Conservation (phyloP, 352 stramenopile genomes). For the Blastocystis sp. region DNA sequence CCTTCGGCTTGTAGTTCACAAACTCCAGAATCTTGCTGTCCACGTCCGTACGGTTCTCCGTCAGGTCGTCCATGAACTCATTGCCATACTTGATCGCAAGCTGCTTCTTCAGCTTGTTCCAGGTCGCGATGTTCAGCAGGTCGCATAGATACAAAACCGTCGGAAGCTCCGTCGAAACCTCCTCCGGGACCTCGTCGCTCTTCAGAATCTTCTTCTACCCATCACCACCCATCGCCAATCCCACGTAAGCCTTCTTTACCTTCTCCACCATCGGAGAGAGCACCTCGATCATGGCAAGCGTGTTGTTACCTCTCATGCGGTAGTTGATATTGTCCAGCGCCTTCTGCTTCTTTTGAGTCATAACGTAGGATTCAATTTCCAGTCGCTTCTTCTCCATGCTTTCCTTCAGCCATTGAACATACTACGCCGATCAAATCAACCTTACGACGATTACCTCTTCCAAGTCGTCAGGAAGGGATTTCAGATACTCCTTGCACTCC, state of each 20-base stretch:
- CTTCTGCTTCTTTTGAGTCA: constrained; percentile 55
- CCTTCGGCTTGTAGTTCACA: constrained; percentile 38
- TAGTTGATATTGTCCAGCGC: constrained; percentile 49
- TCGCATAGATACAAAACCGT: constrained; percentile 40
- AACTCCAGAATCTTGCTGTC: constrained; percentile 45
- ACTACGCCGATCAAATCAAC: not conserved
- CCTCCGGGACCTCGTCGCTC: constrained; percentile 12
- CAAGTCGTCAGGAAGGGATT: constrained; percentile 40
- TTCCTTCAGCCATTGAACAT: constrained; percentile 16
- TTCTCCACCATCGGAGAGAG: constrained; percentile 49
- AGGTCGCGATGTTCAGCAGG: constrained; percentile 30
- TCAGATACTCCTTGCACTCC: constrained; percentile 39
- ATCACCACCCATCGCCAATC: not conserved
- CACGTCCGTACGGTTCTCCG: constrained; percentile 25
- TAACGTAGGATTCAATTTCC: constrained; percentile 41
- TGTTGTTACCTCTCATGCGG: constrained; percentile 54
- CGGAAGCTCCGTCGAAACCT: constrained; percentile 24
- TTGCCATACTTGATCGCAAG: constrained; percentile 36
- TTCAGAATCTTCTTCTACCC: constrained; percentile 45
- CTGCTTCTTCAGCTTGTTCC: constrained; percentile 56
- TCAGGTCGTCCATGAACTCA: constrained; percentile 24
- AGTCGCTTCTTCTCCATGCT: constrained; percentile 45
- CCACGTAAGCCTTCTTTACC: constrained; percentile 40
- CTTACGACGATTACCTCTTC: not conserved
- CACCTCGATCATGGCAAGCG: constrained; percentile 56